phyloP scores from a whole-genome alignment of 1,284 basidiomycete genomes.

The Vanrija pseudolonga region DNA sequence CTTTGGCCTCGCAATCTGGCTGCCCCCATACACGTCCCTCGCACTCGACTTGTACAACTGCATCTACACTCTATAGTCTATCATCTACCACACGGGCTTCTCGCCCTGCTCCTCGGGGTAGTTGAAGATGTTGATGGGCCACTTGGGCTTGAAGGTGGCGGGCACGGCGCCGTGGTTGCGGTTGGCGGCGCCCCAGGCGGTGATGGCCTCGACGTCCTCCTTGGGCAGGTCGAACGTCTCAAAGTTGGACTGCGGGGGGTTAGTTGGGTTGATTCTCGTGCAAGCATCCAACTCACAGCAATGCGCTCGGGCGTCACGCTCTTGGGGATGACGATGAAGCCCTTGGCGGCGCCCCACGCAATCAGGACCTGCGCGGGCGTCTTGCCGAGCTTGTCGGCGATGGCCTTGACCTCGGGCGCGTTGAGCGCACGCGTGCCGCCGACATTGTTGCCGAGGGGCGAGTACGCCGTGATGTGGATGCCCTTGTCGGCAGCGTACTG shows the following conservation, averaged over 20 bases:
- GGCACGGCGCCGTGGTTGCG: slow-evolving; percentile 62
- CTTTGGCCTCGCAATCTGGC: too few species aligned
- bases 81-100: slow-evolving; percentile 12
- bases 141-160: slow-evolving; percentile 54
- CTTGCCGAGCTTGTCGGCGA: slow-evolving; percentile 58
- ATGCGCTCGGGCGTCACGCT: slow-evolving; percentile 51
- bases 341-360: slow-evolving; percentile 62
- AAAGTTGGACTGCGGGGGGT: slow-evolving; percentile 59
- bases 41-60: too few species aligned
- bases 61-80: too few species aligned
- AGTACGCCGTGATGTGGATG: slow-evolving; percentile 77
- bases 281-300: neutral
- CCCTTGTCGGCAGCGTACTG: slow-evolving; percentile 43
- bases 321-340: slow-evolving; percentile 68
- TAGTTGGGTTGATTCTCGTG: neutral
- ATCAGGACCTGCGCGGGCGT: slow-evolving; percentile 66
- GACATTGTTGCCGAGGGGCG: slow-evolving; percentile 58
- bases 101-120: slow-evolving; percentile 56
- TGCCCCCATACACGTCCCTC: neutral
- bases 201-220: slow-evolving; percentile 61
- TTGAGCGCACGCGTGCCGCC: slow-evolving; percentile 22
- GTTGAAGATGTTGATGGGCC: slow-evolving; percentile 66
- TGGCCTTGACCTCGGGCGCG: slow-evolving; percentile 56
- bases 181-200: slow-evolving; percentile 57
- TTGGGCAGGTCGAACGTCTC: slow-evolving; percentile 61